Evolutionary conservation across 768 basidiomycete genomes (phyloP).

Genomic region (Rhodotorula paludigena): DNA sequence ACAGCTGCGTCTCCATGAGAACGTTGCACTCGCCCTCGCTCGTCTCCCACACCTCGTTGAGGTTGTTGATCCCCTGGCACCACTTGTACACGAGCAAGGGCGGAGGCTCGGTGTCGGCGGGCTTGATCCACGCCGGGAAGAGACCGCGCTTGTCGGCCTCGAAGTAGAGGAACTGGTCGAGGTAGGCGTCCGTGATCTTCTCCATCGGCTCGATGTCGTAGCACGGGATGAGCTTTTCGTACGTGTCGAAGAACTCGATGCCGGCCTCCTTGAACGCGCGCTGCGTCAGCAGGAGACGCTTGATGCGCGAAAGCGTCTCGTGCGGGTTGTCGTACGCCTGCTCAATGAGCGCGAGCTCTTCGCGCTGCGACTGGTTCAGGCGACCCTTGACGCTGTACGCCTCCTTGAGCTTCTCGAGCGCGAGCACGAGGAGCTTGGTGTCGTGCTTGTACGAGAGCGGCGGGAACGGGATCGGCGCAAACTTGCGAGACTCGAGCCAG

Average conservation of each 20-base stretch:
- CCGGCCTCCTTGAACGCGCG: conserved; percentile 98
- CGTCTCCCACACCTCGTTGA: conserved; percentile 98
- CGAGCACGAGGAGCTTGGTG: conserved; percentile 91
- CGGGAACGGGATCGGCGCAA: conserved; percentile 98
- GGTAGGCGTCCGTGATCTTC: conserved; percentile 99
- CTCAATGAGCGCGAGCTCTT: conserved; percentile 94
- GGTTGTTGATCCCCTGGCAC: conserved; percentile 99
- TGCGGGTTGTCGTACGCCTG: conserved; percentile 99
- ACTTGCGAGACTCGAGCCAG: conserved; percentile 97
- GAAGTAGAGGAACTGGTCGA: conserved; percentile 98
- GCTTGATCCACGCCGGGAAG: conserved; percentile 99
- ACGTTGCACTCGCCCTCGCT: conserved; percentile 96
- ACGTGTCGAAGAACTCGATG: conserved; percentile 56
- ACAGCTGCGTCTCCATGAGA: conserved; percentile 96
- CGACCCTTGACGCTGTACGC: conserved; percentile 98
- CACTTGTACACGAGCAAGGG: conserved; percentile 98
- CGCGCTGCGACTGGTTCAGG: conserved; percentile 94
- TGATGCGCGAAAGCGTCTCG: conserved; percentile 96
- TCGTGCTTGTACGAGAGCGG: conserved; percentile 99
- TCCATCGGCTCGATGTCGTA: conserved; percentile 99
- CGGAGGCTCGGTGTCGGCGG: conserved; percentile 92
- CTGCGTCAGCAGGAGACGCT: conserved; percentile 90
- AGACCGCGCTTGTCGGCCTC: conserved; percentile 97
- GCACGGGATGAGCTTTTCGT: conserved; percentile 96
- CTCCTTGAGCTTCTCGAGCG: conserved; percentile 96